A percentile compares a stretch with the other conserved stretches of the same genome.
Conservation (phyloP, 106 monocot species). For the Chionographis japonica region DNA sequence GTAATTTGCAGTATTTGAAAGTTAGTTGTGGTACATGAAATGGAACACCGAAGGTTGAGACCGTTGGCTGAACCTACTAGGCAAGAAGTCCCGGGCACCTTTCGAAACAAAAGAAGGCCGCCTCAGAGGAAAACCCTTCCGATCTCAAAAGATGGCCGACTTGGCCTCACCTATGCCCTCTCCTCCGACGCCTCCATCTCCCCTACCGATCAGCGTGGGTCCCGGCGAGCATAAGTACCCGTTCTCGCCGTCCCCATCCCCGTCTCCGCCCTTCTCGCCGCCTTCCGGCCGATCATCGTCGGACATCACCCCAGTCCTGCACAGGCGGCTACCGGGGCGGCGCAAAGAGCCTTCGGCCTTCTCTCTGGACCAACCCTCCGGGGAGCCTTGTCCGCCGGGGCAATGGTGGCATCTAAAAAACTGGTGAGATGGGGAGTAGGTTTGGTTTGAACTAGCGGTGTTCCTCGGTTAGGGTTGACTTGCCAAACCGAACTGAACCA, state of each 20-base stretch:
- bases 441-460: no score
- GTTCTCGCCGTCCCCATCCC: constrained; percentile 15
- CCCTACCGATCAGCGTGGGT: constrained; percentile 21
- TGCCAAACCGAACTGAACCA: no score
- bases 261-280: constrained; percentile 12
- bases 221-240: constrained; percentile 15
- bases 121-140: no score
- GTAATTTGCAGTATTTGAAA: no score
- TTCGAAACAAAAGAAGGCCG: no score
- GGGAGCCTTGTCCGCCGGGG: neutral
- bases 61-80: no score
- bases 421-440: neutral
- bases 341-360: neutral
- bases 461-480: no score
- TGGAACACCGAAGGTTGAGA: no score
- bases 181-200: constrained; percentile 7
- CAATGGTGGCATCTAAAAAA: constrained; percentile 1
- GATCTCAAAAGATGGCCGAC: neutral
- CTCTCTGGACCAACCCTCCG: neutral
- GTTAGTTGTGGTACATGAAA: no score
- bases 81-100: no score
- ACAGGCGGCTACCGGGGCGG: neutral
- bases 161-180: constrained; percentile 5
- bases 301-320: neutral
- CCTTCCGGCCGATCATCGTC: neutral